Evolutionary conservation across 176 grass and related monocot species (phyloP), one percentile per base, ranked within the genome.

Genomic region (Dactylis glomerata): DNA sequence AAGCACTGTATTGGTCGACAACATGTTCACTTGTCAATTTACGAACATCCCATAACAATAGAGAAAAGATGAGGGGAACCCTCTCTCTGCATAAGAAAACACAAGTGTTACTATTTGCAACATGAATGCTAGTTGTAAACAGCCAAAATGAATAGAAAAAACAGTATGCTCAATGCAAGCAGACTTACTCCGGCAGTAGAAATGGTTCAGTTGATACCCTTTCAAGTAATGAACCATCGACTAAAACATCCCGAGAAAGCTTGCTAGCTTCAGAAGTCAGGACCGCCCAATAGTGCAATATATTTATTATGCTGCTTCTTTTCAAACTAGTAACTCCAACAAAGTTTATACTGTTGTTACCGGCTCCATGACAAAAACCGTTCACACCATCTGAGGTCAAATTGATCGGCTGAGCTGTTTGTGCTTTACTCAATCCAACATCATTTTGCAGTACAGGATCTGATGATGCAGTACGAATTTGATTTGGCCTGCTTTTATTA

Each of bases 141-240:
- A 17, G 45, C 76, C 10, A 84, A 67, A 72, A 55, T 38, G 16
- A 33, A 73, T 74, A 72, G 17, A 68, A 65, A 68, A 55, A 40
- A 0, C 1, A 80, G 56, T 65, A 33, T 66, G 64, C 76, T 28
- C 7, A 77, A 57, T 77, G n/a, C 42, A 71, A 78, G 33, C 47
- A 89, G 58, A 83, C 91, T 77, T 92, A 97, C 94, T 92, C 87
- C 44, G 80, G 70, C 86, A 77, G 36, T 83, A 97, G 84, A 62
- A 87, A 81, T 28, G 87, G 56, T 77, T 97, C 92, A 23, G 75
- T 58, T 46, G 87, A 86, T 89, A 93, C 63, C 88, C 84, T 82
- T 85, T 85, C 83, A 69, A 97, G 78, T 45, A 88, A 72, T 77
- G 79, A 31, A 89, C 33, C 44, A 69, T 89, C 76, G 84, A 68